These are phyloP conservation scores for Penicillium nucicola DNA, from an alignment of 495 filamentous ascomycete genomes.

Conservation along the genomic window DNA sequence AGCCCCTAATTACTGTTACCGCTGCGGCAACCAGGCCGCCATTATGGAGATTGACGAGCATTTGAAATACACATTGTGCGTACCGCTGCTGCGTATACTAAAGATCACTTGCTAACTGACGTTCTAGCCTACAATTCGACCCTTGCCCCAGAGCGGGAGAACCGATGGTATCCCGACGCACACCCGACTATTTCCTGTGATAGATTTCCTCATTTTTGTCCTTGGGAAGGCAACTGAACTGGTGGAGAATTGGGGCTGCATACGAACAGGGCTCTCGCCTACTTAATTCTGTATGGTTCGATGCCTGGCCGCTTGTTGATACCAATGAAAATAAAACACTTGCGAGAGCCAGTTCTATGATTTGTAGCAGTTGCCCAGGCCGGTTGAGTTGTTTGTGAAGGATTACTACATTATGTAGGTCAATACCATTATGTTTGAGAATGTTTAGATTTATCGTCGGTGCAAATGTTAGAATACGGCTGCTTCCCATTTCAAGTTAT, in stretches of 20 bases:
- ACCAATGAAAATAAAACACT: conserved; percentile 49
- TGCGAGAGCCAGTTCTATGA: conserved; percentile 16
- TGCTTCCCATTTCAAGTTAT: no score
- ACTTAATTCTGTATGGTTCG: conserved; percentile 40
- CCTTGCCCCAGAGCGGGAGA: conserved; percentile 96
- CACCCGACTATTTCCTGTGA: conserved; percentile 98
- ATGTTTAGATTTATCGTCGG: no score
- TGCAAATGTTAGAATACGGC: no score
- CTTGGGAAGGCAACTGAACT: conserved; percentile 30
- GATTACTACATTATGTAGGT: no score
- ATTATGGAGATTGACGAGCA: conserved; percentile 99
- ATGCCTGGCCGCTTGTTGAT: conserved; percentile 45
- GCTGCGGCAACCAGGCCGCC: conserved; percentile 97
- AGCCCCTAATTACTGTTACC: conserved; percentile 98
- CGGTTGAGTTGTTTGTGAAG: no score
- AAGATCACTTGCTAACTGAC: conserved; percentile 12
- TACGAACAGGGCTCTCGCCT: conserved; percentile 30
- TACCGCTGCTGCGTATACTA: conserved; percentile 15
- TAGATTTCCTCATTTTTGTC: conserved; percentile 36
- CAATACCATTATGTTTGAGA: no score
- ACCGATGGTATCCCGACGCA: conserved; percentile 96
- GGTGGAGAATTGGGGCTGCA: conserved; percentile 27
- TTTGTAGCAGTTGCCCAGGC: not conserved
- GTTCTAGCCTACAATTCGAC: conserved; percentile 91
- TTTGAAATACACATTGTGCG: conserved; percentile 99